phyloP scores from a whole-genome alignment of 306 rosid species.

The Pachyrhizus erosus region DNA sequence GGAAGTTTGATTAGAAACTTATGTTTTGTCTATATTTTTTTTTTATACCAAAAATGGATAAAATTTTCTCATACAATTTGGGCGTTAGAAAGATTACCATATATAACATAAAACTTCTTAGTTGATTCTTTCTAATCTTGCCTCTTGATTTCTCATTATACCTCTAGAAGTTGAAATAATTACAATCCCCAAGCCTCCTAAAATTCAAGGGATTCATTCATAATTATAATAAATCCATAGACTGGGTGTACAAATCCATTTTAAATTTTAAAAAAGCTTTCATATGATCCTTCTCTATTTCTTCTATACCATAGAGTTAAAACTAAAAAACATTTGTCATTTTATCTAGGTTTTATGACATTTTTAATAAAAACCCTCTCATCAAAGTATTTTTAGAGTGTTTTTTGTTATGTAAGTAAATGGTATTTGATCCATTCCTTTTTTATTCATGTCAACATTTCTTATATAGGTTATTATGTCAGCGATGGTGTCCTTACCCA shows the following conservation, averaged over 20 bases:
- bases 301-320: constrained; percentile 24
- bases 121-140: not conserved
- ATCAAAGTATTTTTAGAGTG: not conserved
- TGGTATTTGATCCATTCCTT: no score
- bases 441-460: no score
- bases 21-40: no score
- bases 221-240: not conserved
- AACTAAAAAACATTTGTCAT: not conserved
- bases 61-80: not conserved
- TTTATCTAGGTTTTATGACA: not conserved
- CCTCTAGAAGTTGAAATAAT: not conserved
- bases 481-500: no score
- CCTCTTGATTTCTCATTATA: not conserved
- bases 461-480: no score
- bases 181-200: not conserved
- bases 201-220: not conserved
- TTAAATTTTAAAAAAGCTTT: not conserved
- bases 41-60: no score
- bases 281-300: not conserved
- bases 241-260: not conserved
- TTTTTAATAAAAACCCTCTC: not conserved
- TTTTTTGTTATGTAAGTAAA: no score
- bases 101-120: not conserved
- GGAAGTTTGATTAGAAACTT: no score
- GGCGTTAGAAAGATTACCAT: not conserved